These are phyloP conservation scores for Cryphonectria carpinicola DNA, from an alignment of 2,329 filamentous ascomycete genomes.

Conservation along the genomic window DNA sequence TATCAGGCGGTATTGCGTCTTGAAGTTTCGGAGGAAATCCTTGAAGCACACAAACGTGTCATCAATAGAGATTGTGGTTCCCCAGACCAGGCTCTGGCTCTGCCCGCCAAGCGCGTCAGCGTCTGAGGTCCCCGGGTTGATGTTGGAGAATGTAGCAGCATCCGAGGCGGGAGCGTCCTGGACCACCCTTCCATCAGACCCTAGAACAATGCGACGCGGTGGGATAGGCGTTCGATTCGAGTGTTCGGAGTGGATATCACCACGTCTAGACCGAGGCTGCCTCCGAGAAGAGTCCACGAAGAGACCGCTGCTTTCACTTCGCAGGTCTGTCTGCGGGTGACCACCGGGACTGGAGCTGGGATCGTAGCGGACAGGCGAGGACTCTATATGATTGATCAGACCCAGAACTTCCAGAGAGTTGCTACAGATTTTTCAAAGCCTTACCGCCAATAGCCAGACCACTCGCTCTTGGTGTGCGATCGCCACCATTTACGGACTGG, in stretches of 20 bases:
- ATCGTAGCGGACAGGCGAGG: conserved; percentile 89
- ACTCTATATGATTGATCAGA: conserved; percentile 65
- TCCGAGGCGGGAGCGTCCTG: conserved; percentile 60
- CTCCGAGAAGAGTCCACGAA: conserved; percentile 68
- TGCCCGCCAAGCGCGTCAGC: conserved; percentile 84
- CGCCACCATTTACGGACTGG: conserved; percentile 58
- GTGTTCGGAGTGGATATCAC: conserved; percentile 85
- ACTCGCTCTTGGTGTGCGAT: conserved; percentile 73
- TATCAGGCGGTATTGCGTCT: conserved; percentile 92
- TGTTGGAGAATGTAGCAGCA: conserved; percentile 62
- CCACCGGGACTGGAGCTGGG: conserved; percentile 81
- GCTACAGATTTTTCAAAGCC: conserved; percentile 29
- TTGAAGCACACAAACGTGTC: conserved; percentile 88
- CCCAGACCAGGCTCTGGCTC: conserved; percentile 88
- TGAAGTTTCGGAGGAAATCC: conserved; percentile 90
- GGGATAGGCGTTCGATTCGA: conserved; percentile 59
- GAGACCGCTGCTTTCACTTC: conserved; percentile 82
- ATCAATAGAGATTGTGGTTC: conserved; percentile 92
- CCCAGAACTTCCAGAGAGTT: not conserved
- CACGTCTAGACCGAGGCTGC: conserved; percentile 61
- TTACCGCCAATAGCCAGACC: conserved; percentile 65
- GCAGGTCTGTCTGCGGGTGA: conserved; percentile 71
- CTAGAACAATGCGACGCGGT: conserved; percentile 60
- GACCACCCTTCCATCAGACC: conserved; percentile 62
- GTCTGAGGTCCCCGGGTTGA: conserved; percentile 86